A percentile compares a stretch with the other conserved stretches of the same genome.
These are phyloP conservation scores for Akebia trifoliata DNA, from an alignment of 164 flowering plant species.

Conservation along the genomic window DNA sequence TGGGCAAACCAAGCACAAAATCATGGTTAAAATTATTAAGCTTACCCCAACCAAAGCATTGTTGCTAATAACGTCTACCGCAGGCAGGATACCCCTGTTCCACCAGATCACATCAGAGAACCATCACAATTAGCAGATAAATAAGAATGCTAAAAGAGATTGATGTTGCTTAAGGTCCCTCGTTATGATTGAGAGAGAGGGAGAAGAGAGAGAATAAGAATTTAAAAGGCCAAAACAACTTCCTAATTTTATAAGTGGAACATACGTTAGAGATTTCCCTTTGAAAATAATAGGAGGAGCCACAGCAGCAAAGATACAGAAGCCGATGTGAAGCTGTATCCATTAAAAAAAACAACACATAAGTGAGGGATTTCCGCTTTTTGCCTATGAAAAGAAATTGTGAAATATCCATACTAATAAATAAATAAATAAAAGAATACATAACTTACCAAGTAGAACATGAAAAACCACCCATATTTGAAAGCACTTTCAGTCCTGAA, in stretches of 20 bases:
- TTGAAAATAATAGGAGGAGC: conserved; percentile 89
- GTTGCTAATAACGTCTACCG: conserved; percentile 58
- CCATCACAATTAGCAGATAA: conserved; percentile 3
- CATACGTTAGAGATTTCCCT: conserved; percentile 95
- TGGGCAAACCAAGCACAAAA: no score
- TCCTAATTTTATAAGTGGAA: conserved; percentile 5
- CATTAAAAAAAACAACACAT: conserved; percentile 9
- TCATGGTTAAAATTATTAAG: conserved; percentile 11
- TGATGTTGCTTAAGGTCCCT: no score
- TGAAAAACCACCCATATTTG: conserved; percentile 85
- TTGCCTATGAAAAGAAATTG: not conserved
- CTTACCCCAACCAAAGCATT: conserved; percentile 82
- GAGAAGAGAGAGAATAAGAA: not conserved
- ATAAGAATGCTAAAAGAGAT: not conserved
- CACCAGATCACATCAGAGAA: conserved; percentile 13
- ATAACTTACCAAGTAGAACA: conserved; percentile 51
- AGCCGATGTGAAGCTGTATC: conserved; percentile 76
- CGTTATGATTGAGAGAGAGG: no score
- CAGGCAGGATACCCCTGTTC: conserved; percentile 88
- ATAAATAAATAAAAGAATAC: not conserved
- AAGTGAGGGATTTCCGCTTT: conserved; percentile 3
- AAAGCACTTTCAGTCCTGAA: conserved; percentile 92
- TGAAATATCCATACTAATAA: not conserved
- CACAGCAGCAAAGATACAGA: conserved; percentile 74
- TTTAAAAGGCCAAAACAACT: no score